These are phyloP conservation scores for Lentinula edodes DNA, from an alignment of 768 basidiomycete species.

Conservation along the genomic window DNA sequence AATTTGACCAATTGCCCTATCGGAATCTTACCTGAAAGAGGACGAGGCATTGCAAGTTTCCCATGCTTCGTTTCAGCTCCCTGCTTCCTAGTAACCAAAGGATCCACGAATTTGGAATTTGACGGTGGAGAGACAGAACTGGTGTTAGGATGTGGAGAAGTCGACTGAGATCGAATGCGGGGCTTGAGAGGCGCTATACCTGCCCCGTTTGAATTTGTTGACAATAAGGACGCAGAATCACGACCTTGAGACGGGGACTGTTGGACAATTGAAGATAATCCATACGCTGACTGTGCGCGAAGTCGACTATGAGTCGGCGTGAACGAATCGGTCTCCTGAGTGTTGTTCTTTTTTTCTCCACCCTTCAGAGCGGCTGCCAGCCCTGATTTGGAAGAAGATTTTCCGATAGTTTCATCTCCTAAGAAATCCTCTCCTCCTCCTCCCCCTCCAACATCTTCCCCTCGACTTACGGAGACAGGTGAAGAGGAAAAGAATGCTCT, in stretches of 20 bases:
- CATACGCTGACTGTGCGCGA: constrained; percentile 13
- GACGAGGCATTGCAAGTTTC: constrained; percentile 39
- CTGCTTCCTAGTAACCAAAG: constrained; percentile 64
- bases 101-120: constrained; percentile 65
- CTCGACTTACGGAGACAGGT: constrained; percentile 25
- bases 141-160: neutral
- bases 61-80: constrained; percentile 32
- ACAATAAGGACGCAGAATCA: too few species aligned
- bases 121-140: neutral
- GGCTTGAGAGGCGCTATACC: constrained; percentile 10
- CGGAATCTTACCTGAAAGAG: constrained; percentile 56
- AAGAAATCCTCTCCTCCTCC: constrained; percentile 36
- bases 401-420: constrained; percentile 61
- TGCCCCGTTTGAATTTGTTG: neutral
- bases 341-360: neutral
- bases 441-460: constrained; percentile 20
- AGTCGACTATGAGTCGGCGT: constrained; percentile 2
- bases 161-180: constrained; percentile 17
- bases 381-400: constrained; percentile 25
- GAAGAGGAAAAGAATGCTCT: constrained; percentile 39
- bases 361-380: neutral
- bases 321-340: neutral
- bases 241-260: neutral
- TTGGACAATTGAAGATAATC: constrained; percentile 9
- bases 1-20: constrained; percentile 81